These are phyloP conservation scores for Globisporangium viniferum DNA, from an alignment of 352 stramenopile species.

Conservation along the genomic window DNA sequence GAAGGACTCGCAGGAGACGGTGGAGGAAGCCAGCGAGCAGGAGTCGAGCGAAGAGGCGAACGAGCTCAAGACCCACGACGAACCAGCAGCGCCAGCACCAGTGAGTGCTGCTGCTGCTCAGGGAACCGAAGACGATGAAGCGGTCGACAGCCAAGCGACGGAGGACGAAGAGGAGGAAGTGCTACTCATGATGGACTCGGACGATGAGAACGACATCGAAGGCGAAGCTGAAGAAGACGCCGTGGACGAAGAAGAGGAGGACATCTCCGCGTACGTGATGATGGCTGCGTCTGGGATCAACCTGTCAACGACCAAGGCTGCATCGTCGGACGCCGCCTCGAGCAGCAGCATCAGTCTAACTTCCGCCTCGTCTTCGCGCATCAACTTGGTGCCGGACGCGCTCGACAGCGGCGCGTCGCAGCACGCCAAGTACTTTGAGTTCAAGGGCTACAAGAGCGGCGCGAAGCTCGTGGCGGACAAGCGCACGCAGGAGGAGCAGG, in stretches of 20 bases:
- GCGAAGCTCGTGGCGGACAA: conserved; percentile 40
- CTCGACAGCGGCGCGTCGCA: conserved; percentile 67
- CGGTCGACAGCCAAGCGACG: not conserved
- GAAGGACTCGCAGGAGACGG: conserved; percentile 6
- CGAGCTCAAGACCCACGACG: not conserved
- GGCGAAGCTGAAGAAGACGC: conserved; percentile 21
- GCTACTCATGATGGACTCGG: conserved; percentile 44
- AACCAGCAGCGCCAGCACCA: not conserved
- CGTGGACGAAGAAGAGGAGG: conserved; percentile 28
- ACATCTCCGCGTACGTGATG: conserved; percentile 53
- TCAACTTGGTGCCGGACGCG: conserved; percentile 40
- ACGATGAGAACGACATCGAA: conserved; percentile 34
- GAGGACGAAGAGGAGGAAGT: conserved; percentile 39
- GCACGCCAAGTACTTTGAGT: conserved; percentile 44
- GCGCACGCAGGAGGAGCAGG: conserved; percentile 44
- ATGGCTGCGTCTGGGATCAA: conserved; percentile 50
- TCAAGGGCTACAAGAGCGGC: conserved; percentile 38
- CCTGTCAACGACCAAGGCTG: conserved; percentile 22
- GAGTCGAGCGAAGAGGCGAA: not conserved
- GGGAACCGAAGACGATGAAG: conserved; percentile 12
- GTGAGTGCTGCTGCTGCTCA: not conserved
- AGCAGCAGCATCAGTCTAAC: not conserved
- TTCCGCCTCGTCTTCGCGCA: conserved; percentile 8
- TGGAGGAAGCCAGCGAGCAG: not conserved
- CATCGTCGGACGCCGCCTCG: not conserved